These are phyloP conservation scores for Nannochloris sp. DNA, from an alignment of 139 green algal genomes.

Conservation along the genomic window DNA sequence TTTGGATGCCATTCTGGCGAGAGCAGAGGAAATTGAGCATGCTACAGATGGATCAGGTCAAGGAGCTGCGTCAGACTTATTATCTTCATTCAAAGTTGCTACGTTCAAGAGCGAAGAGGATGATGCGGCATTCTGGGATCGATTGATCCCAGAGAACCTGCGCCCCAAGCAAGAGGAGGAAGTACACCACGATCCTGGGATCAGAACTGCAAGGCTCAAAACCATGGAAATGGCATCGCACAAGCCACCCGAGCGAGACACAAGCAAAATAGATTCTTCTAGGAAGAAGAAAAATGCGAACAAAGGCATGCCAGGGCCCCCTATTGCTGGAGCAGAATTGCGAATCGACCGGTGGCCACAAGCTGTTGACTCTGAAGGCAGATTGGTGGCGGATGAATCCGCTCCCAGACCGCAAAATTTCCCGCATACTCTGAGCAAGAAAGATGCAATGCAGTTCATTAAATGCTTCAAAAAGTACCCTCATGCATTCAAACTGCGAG, in stretches of 20 bases:
- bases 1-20: slow-evolving; percentile 84
- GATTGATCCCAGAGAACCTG: slow-evolving; percentile 70
- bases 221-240: slow-evolving; percentile 12
- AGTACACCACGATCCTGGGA: slow-evolving; percentile 26
- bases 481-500: slow-evolving; percentile 16
- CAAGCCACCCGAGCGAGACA: neutral
- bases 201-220: slow-evolving; percentile 29
- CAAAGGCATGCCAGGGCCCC: slow-evolving; percentile 33
- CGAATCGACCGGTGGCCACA: slow-evolving; percentile 58
- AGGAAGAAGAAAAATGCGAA: slow-evolving; percentile 2
- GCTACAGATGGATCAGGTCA: slow-evolving; percentile 11
- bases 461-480: slow-evolving; percentile 46
- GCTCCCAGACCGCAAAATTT: slow-evolving; percentile 12
- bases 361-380: slow-evolving; percentile 13
- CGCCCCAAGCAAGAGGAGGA: slow-evolving; percentile 14
- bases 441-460: slow-evolving; percentile 60
- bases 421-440: slow-evolving; percentile 25
- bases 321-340: slow-evolving; percentile 54
- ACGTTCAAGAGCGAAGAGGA: slow-evolving; percentile 81
- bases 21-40: slow-evolving; percentile 66
- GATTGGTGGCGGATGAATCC: neutral
- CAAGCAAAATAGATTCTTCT: neutral
- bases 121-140: slow-evolving; percentile 84
- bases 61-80: slow-evolving; percentile 52
- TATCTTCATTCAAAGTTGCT: slow-evolving; percentile 78